Base-by-base conservation (phyloP, 2,329 filamentous ascomycete species). In the Xylaria sp. region DNA sequence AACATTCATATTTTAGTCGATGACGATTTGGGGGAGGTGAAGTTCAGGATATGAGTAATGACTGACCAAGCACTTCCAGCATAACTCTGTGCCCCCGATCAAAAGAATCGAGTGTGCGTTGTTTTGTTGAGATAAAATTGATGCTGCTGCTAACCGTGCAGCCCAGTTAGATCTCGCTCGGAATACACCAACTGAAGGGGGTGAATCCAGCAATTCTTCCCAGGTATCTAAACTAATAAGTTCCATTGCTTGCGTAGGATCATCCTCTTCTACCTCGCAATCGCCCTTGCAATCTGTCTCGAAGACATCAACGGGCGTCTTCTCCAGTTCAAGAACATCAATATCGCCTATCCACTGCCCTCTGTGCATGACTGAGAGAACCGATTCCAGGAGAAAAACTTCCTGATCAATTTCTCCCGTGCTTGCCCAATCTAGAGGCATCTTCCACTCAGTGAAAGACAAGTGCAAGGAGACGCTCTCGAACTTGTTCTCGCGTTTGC, bases 381-480 rank as follows among this genome's bases (percentile, higher is more conserved):
- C 66, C 0, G 63, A 64, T 32, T 69, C 66, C 2, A 68, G 57
- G 3, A 69, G 52, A 15, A 65, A 68, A 10, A 66, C 59, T n/a
- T 68, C 61, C 5, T 53, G 39, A 30, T 71, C 70, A 20, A 66
- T 66, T 32, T 59, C 46, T 8, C 70, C 62, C 1, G 46, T 64
- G 9, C 23, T 48, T 10, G 43, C 60, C 55, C 48, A 64, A 28
- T 70, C 62, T 0, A 68, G 15, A 1, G 64, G 67, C 50, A 71
- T 66, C 46, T 64, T 63, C 50, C 58, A 67, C 4, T 64, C 57
- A 25, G 70, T 71, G 41, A 71, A 71, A 4, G 67, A 68, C 12
- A 70, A n/a, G 18, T 70, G 65, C 1, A 72, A 36, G 2, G 68
- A 68, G 18, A 52, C 39, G 13, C 46, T 20, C 25, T 48, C 13